Evolutionary conservation across 306 rosid species (phyloP).

Genomic region (Malus fusca): DNA sequence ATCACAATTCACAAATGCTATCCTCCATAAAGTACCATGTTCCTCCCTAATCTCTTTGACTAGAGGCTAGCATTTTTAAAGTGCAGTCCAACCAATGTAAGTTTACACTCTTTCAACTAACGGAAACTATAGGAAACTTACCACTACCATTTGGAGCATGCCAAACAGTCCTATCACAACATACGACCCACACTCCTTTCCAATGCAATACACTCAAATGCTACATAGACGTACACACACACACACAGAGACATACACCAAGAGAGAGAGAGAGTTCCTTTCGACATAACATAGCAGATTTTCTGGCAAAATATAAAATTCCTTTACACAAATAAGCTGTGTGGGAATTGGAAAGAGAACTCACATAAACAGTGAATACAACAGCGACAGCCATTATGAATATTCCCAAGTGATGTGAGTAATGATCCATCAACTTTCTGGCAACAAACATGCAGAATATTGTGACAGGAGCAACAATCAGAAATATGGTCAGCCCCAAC

Average conservation of each 20-base stretch:
- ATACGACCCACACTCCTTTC: no score
- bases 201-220: no score
- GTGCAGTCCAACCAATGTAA: no score
- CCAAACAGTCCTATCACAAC: no score
- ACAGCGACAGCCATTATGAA: conserved; percentile 57
- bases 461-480: conserved; percentile 75
- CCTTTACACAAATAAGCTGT: background rate
- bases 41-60: background rate
- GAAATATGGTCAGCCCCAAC: conserved; percentile 68
- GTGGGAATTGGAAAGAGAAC: conserved; percentile 22
- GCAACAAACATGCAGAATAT: conserved; percentile 89
- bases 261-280: background rate
- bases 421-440: conserved; percentile 72
- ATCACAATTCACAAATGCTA: background rate
- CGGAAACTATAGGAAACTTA: no score
- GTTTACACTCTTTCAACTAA: no score
- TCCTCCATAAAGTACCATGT: background rate
- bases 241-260: no score
- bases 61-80: background rate
- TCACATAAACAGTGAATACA: conserved; percentile 67
- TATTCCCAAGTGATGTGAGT: conserved; percentile 59
- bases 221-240: no score
- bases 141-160: no score
- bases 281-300: background rate
- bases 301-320: background rate